These are phyloP conservation scores for Aspergillus bridgeri DNA, from an alignment of 495 filamentous ascomycete species.

Conservation along the genomic window DNA sequence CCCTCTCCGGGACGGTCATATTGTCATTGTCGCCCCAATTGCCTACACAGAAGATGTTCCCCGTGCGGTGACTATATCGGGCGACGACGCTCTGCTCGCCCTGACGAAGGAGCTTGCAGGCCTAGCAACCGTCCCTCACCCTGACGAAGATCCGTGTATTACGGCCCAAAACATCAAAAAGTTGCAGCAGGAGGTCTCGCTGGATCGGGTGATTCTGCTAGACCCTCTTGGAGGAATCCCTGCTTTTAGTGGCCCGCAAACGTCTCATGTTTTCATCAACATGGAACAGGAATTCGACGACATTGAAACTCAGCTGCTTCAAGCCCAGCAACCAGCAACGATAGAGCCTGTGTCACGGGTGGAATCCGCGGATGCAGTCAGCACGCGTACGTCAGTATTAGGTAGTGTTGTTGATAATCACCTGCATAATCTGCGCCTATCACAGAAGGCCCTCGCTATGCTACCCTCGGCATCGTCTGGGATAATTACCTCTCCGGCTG, in stretches of 20 bases:
- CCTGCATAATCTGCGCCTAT: conserved; percentile 69
- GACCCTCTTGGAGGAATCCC: conserved; percentile 89
- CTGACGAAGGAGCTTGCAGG: conserved; percentile 71
- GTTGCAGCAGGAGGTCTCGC: conserved; percentile 53
- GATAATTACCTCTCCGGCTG: conserved; percentile 78
- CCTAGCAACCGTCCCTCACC: conserved; percentile 33
- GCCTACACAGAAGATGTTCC: conserved; percentile 63
- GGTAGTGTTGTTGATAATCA: conserved; percentile 54
- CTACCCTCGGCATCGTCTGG: conserved; percentile 85
- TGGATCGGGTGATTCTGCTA: conserved; percentile 86
- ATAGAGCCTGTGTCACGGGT: conserved; percentile 6
- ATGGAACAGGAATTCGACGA: conserved; percentile 82
- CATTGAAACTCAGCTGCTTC: conserved; percentile 58
- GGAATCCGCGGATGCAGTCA: conserved; percentile 5
- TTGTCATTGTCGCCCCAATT: conserved; percentile 72
- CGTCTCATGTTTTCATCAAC: conserved; percentile 88
- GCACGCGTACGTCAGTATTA: conserved; percentile 19
- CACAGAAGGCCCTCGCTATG: conserved; percentile 63
- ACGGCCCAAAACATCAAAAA: conserved; percentile 42
- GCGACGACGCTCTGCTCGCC: conserved; percentile 67
- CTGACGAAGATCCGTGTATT: conserved; percentile 44
- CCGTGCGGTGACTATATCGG: conserved; percentile 49
- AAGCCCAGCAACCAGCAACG: conserved; percentile 17
- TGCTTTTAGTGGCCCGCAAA: conserved; percentile 57
- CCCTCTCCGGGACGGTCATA: conserved; percentile 68